Percentiles rank a stretch among this genome's conserved stretches.
Conservation (phyloP, 768 basidiomycete genomes). For the Leccinum longicurvipes region DNA sequence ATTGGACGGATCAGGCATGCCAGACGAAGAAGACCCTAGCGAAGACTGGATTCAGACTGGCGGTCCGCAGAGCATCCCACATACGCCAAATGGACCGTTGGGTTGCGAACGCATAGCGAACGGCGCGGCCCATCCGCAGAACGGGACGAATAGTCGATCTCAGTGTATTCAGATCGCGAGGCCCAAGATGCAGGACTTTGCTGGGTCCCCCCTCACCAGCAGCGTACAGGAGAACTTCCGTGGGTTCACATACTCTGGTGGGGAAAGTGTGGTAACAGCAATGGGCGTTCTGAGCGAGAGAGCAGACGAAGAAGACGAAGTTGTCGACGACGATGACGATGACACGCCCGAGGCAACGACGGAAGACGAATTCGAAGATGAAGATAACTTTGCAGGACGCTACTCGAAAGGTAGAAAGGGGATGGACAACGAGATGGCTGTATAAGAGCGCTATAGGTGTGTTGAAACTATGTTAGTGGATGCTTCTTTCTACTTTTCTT, state of each 20-base stretch:
- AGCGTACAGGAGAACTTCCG: conserved; percentile 96
- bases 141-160: conserved; percentile 19
- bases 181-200: conserved; percentile 41
- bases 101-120: conserved; percentile 50
- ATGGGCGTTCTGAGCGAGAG: conserved; percentile 38
- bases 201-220: conserved; percentile 74
- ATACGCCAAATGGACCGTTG: conserved; percentile 75
- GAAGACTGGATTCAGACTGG: conserved; percentile 50
- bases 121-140: conserved; percentile 7
- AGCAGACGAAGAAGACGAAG: conserved; percentile 34
- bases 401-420: conserved; percentile 60
- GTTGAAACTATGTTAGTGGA: conserved; percentile 9
- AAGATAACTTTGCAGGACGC: conserved; percentile 58
- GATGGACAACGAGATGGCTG: conserved; percentile 33
- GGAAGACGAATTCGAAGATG: conserved; percentile 78
- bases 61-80: conserved; percentile 33
- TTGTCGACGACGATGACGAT: conserved; percentile 54
- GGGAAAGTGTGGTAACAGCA: conserved; percentile 57
- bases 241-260: conserved; percentile 87
- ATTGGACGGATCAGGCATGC: conserved; percentile 41
- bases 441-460: conserved; percentile 23
- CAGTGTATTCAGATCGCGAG: conserved; percentile 52
- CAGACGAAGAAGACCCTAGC: conserved; percentile 64
- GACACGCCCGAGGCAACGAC: conserved; percentile 50
- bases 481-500: conserved; percentile 7